A percentile compares a stretch with the other conserved stretches of the same genome.
These are phyloP conservation scores for Podaxis carcinomalis DNA, from an alignment of 768 basidiomycete species.

Conservation along the genomic window DNA sequence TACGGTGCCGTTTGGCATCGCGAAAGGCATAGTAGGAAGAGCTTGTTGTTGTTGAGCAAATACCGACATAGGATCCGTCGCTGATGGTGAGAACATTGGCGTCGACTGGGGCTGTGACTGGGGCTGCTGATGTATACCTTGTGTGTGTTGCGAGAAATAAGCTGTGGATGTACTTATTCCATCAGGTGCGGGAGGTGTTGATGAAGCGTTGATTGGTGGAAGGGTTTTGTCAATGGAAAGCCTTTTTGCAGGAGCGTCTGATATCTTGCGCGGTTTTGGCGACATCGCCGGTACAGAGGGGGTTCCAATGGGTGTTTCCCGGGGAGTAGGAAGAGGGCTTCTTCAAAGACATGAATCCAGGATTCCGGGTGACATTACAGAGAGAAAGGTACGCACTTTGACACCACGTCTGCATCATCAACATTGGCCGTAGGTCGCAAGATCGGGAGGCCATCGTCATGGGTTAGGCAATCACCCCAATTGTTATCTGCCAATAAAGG, in stretches of 20 bases:
- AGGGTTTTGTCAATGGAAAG: not conserved
- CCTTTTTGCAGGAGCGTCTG: not conserved
- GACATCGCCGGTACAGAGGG: not conserved
- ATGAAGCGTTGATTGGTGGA: not conserved
- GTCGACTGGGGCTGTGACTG: conserved; percentile 1
- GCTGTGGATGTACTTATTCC: not conserved
- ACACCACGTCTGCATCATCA: conserved; percentile 33
- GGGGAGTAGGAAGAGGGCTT: conserved; percentile 61
- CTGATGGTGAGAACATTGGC: not conserved
- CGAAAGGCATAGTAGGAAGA: not conserved
- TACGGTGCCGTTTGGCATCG: not conserved
- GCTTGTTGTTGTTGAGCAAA: conserved; percentile 8
- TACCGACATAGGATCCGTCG: not conserved
- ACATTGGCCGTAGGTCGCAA: conserved; percentile 23
- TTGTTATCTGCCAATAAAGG: conserved; percentile 43
- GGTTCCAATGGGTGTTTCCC: conserved; percentile 45
- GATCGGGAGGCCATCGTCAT: conserved; percentile 36
- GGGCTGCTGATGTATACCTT: not conserved
- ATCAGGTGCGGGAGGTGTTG: not conserved
- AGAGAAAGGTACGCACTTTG: conserved; percentile 38
- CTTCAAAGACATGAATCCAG: conserved; percentile 28
- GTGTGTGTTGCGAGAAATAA: not conserved
- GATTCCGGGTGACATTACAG: conserved; percentile 5
- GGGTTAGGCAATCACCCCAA: conserved; percentile 46
- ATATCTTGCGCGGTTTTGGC: not conserved